These are phyloP conservation scores for Kernera saxatilis DNA, from an alignment of 345 rosid genomes.

Conservation along the genomic window DNA sequence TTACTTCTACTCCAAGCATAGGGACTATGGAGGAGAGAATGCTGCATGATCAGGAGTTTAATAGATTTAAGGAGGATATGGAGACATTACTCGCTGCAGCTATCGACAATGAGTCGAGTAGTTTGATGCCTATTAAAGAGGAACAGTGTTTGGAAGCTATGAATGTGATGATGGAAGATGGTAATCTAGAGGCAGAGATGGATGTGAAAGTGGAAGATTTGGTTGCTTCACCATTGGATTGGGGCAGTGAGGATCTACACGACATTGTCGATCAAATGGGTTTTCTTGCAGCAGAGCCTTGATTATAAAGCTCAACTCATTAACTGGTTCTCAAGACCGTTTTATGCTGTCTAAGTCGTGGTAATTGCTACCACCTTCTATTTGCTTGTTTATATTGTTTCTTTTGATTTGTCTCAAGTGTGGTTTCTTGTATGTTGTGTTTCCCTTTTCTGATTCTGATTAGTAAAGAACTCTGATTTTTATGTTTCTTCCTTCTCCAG, in stretches of 20 bases:
- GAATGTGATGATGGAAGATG: slow-evolving; percentile 51
- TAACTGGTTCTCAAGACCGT: not conserved
- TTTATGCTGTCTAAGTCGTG: not conserved
- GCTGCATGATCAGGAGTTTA: slow-evolving; percentile 11
- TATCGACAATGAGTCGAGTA: slow-evolving; percentile 47
- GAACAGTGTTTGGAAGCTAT: slow-evolving; percentile 35
- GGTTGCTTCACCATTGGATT: slow-evolving; percentile 37
- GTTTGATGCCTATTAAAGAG: slow-evolving; percentile 17
- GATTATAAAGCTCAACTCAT: not conserved
- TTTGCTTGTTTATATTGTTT: slow-evolving; percentile 7
- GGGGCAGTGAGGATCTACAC: slow-evolving; percentile 50
- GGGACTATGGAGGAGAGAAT: slow-evolving; percentile 40
- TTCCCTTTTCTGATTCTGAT: not conserved
- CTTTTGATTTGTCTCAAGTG: not conserved
- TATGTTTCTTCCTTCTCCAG: not conserved
- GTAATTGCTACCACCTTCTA: slow-evolving; percentile 9
- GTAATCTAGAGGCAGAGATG: slow-evolving; percentile 37
- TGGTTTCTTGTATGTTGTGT: not conserved
- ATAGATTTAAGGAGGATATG: slow-evolving; percentile 39
- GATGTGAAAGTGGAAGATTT: slow-evolving; percentile 56
- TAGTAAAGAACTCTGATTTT: not conserved
- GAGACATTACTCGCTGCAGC: slow-evolving; percentile 43
- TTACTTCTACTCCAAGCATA: slow-evolving; percentile 42
- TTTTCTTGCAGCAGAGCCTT: slow-evolving; percentile 49
- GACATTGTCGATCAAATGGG: slow-evolving; percentile 70